Evolutionary conservation across 768 basidiomycete genomes (phyloP).

Genomic region (Amanita inopinata): DNA sequence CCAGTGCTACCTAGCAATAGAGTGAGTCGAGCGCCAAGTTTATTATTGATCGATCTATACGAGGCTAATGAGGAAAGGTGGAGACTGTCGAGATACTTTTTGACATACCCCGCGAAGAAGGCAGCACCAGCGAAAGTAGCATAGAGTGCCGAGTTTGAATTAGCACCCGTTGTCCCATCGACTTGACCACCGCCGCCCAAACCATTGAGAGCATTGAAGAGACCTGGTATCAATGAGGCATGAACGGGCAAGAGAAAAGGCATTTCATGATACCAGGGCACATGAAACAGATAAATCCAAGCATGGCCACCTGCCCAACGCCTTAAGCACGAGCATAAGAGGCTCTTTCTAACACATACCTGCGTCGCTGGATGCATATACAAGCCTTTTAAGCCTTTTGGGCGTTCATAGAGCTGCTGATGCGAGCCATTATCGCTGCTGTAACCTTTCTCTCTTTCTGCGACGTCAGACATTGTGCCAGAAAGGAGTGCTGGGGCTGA

Average conservation of each 20-base stretch:
- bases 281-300: constrained; percentile 68
- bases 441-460: constrained; percentile 15
- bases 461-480: constrained; percentile 7
- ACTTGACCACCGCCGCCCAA: constrained; percentile 75
- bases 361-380: constrained; percentile 54
- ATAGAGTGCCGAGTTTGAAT: constrained; percentile 63
- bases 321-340: background rate
- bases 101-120: constrained; percentile 25
- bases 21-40: constrained; percentile 66
- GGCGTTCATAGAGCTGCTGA: constrained; percentile 31
- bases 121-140: constrained; percentile 35
- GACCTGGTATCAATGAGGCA: constrained; percentile 33
- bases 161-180: constrained; percentile 54
- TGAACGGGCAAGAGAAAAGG: background rate
- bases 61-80: background rate
- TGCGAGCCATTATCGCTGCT: constrained; percentile 16
- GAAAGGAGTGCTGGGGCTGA: background rate
- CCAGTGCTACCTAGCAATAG: constrained; percentile 67
- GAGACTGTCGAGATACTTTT: background rate
- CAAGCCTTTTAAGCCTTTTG: constrained; percentile 40
- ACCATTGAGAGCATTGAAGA: constrained; percentile 74
- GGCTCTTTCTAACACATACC: constrained; percentile 12
- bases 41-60: constrained; percentile 47
- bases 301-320: constrained; percentile 32
- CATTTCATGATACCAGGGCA: constrained; percentile 35